Evolutionary conservation across 768 basidiomycete genomes (phyloP).

Genomic region (Auriscalpium vulgare): DNA sequence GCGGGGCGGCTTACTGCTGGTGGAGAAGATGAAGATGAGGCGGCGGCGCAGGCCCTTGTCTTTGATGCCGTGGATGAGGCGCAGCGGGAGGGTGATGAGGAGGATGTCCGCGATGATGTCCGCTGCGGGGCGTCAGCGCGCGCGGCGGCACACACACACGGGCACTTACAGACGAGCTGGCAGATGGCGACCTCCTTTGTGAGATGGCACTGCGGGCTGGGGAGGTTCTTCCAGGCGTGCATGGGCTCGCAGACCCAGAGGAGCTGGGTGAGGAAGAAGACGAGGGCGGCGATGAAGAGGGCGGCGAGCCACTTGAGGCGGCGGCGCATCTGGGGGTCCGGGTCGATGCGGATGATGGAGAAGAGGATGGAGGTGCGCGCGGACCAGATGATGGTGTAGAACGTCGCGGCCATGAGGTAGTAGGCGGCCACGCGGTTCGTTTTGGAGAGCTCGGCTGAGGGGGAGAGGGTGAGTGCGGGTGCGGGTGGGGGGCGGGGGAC

Average conservation of each 20-base stretch:
- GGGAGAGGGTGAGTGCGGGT: background rate
- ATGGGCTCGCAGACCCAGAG: slow-evolving; percentile 36
- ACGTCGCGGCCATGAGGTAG: slow-evolving; percentile 21
- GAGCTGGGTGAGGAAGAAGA: slow-evolving; percentile 36
- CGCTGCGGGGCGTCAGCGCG: slow-evolving; percentile 23
- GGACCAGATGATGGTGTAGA: slow-evolving; percentile 21
- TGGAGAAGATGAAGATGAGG: slow-evolving; percentile 44
- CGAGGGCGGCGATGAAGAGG: slow-evolving; percentile 24
- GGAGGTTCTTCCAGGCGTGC: slow-evolving; percentile 30
- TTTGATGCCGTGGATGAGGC: slow-evolving; percentile 35
- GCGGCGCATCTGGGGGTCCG: slow-evolving; percentile 19
- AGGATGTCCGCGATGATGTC: slow-evolving; percentile 39
- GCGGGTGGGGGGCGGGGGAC: background rate
- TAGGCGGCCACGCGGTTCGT: slow-evolving; percentile 19
- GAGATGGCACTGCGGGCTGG: slow-evolving; percentile 34
- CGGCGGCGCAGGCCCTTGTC: slow-evolving; percentile 31
- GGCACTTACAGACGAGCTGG: slow-evolving; percentile 43
- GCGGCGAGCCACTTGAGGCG: slow-evolving; percentile 12
- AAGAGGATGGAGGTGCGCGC: slow-evolving; percentile 45
- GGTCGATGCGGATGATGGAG: slow-evolving; percentile 46
- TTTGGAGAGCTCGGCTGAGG: slow-evolving; percentile 9
- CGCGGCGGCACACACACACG: background rate
- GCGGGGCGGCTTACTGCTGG: slow-evolving; percentile 45
- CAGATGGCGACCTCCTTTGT: slow-evolving; percentile 39
- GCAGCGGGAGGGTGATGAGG: slow-evolving; percentile 37